These are phyloP conservation scores for Didymella pomorum DNA, from an alignment of 2,329 filamentous ascomycete genomes.

Conservation along the genomic window DNA sequence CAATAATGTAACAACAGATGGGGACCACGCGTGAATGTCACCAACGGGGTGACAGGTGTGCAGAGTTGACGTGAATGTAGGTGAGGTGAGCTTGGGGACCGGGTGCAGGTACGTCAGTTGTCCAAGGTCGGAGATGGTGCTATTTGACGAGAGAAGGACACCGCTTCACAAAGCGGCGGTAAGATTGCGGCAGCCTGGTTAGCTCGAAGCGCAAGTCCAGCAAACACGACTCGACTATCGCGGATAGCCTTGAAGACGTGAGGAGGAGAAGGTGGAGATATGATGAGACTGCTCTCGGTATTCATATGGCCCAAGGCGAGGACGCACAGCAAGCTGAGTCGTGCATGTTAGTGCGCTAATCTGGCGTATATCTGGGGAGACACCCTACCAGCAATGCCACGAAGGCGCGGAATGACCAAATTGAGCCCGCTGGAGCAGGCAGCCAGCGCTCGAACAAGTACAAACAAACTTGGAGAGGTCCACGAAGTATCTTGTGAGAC, in stretches of 20 bases:
- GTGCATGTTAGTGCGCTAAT: conserved; percentile 31
- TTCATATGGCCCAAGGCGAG: conserved; percentile 30
- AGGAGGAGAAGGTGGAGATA: conserved; percentile 26
- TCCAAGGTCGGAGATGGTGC: conserved; percentile 27
- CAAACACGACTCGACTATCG: conserved; percentile 2
- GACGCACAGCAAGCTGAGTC: conserved; percentile 25
- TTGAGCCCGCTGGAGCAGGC: conserved; percentile 20
- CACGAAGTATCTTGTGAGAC: conserved; percentile 35
- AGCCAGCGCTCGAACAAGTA: conserved; percentile 36
- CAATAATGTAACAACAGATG: conserved; percentile 12
- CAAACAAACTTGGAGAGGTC: conserved; percentile 44
- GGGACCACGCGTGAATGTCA: conserved; percentile 6
- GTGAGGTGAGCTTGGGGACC: conserved; percentile 22
- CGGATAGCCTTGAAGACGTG: conserved; percentile 12
- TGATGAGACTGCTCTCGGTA: conserved; percentile 25
- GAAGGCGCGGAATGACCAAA: conserved; percentile 27
- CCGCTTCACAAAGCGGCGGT: conserved; percentile 39
- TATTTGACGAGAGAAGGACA: conserved; percentile 32
- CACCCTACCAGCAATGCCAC: conserved; percentile 39
- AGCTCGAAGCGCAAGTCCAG: conserved; percentile 6
- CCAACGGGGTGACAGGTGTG: conserved; percentile 12
- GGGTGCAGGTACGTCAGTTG: conserved; percentile 27
- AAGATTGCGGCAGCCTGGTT: conserved; percentile 16
- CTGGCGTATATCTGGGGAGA: conserved; percentile 22
- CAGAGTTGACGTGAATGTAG: conserved; percentile 30